phyloP scores from a whole-genome alignment of 2,329 filamentous ascomycete genomes.

The Monosporascus sp. region DNA sequence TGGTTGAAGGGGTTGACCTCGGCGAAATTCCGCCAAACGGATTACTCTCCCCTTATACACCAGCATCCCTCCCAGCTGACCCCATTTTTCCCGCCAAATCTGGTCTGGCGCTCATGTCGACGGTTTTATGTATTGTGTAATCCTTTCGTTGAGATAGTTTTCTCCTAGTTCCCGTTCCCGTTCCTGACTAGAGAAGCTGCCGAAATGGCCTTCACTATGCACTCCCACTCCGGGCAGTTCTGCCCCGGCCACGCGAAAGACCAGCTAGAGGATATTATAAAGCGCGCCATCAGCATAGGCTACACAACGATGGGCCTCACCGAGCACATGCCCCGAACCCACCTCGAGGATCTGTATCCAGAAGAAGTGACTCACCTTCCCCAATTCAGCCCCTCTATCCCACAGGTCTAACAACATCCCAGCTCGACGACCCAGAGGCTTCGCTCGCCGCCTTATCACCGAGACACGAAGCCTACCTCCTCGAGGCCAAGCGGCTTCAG shows the following conservation, averaged over 20 bases:
- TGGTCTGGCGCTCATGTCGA: too few relatives aligned
- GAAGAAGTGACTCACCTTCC: constrained; percentile 60
- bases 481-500: constrained; percentile 70
- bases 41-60: too few relatives aligned
- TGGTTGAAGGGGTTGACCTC: too few relatives aligned
- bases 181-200: too few relatives aligned
- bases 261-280: constrained; percentile 76
- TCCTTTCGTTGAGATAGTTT: too few relatives aligned
- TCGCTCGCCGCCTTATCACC: constrained; percentile 44
- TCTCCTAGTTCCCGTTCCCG: too few relatives aligned
- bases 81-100: too few relatives aligned
- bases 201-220: constrained; percentile 91
- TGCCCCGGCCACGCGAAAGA: constrained; percentile 86
- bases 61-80: too few relatives aligned
- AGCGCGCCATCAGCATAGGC: constrained; percentile 68
- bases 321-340: constrained; percentile 87
- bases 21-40: too few relatives aligned
- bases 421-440: constrained; percentile 45
- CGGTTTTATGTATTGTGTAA: too few relatives aligned
- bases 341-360: constrained; percentile 76
- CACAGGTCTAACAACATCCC: constrained; percentile 14
- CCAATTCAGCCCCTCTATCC: constrained; percentile 1
- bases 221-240: constrained; percentile 97
- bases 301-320: constrained; percentile 84
- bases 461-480: constrained; percentile 66